Conservation (phyloP, 345 rosid genomes). For the Salix caprea region DNA sequence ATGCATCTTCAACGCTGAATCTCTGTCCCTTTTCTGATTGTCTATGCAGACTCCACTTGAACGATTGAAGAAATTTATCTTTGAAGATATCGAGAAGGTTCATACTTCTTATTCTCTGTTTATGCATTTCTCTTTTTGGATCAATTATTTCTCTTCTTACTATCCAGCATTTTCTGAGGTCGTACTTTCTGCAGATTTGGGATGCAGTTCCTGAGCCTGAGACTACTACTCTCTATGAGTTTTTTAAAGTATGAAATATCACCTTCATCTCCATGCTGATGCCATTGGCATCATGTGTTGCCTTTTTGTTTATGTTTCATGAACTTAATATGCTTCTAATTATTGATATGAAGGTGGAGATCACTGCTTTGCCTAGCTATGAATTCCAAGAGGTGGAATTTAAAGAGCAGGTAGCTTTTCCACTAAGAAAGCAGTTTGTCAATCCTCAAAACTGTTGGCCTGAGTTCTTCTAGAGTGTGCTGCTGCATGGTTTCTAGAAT, state of each 20-base stretch:
- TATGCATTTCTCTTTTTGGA: neutral
- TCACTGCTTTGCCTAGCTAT: constrained; percentile 35
- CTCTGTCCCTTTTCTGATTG: neutral
- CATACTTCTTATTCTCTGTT: neutral
- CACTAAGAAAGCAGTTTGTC: neutral
- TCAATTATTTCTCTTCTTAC: neutral
- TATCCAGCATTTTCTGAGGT: neutral
- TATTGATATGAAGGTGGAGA: constrained; percentile 25
- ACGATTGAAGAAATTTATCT: constrained; percentile 15
- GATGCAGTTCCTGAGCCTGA: constrained; percentile 24
- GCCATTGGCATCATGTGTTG: no score
- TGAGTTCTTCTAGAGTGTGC: no score
- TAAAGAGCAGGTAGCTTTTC: constrained; percentile 28
- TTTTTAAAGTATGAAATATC: constrained; percentile 24
- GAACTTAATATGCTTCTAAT: neutral
- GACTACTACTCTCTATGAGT: constrained; percentile 29
- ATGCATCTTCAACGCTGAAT: neutral
- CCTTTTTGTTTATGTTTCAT: neutral
- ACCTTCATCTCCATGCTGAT: no score
- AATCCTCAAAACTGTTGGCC: neutral
- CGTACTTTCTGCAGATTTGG: constrained; percentile 29
- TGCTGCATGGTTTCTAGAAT: no score
- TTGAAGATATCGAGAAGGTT: neutral
- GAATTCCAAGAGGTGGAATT: constrained; percentile 37
- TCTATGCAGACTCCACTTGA: constrained; percentile 28